Percentiles rank a stretch among this genome's conserved stretches.
Conservation (phyloP, 1,139 yeast species). For the Nadsonia commutata region DNA sequence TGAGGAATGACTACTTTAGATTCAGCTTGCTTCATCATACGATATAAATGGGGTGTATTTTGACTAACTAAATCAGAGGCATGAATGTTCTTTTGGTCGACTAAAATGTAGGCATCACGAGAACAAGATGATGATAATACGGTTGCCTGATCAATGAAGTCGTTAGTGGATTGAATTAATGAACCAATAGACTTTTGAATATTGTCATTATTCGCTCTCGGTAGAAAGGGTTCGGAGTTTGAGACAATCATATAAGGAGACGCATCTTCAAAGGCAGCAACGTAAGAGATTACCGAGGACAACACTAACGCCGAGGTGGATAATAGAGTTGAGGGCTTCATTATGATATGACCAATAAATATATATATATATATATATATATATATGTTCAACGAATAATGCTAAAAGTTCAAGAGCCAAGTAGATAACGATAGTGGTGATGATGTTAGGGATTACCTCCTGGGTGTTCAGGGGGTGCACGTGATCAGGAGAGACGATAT, state of each 20-base stretch:
- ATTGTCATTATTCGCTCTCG: too few species aligned
- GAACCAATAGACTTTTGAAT: too few species aligned
- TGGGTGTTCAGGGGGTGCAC: too few species aligned
- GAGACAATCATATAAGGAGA: not conserved
- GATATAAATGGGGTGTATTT: constrained; percentile 13
- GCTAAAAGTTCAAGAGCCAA: too few species aligned
- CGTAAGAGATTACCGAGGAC: not conserved
- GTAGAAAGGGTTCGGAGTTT: not conserved
- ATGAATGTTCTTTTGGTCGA: constrained; percentile 22
- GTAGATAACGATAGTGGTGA: too few species aligned
- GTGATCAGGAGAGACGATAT: too few species aligned
- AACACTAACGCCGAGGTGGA: not conserved
- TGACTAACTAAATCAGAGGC: constrained; percentile 18
- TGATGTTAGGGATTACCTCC: too few species aligned
- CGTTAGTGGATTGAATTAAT: too few species aligned
- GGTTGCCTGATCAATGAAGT: constrained; percentile 10
- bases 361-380: not conserved
- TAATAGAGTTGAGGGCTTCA: not conserved
- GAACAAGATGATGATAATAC: constrained; percentile 18
- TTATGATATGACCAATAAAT: not conserved
- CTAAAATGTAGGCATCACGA: constrained; percentile 25
- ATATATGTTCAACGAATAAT: too few species aligned
- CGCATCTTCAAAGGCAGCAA: not conserved
- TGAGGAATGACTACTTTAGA: constrained; percentile 11
- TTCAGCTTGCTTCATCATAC: constrained; percentile 15